Conservation (phyloP, 345 rosid species). For the Linum trigynum region DNA sequence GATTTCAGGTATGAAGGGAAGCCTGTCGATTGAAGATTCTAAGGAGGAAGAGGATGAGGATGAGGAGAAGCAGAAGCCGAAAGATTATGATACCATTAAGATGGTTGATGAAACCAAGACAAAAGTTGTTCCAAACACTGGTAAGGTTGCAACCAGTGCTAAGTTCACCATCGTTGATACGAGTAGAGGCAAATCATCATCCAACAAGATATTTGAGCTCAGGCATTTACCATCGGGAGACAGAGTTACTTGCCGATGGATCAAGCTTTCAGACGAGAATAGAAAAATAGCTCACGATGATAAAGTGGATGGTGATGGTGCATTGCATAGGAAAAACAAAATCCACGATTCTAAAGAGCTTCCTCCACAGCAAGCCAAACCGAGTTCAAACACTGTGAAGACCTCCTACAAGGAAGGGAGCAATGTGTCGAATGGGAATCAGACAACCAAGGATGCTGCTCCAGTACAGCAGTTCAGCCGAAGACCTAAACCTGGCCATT, state of each 20-base stretch:
- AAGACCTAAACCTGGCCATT: constrained; percentile 28
- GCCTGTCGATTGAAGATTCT: constrained; percentile 16
- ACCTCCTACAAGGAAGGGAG: constrained; percentile 17
- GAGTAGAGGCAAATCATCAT: constrained; percentile 28
- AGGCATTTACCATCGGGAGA: constrained; percentile 30
- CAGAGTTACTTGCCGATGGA: constrained; percentile 17
- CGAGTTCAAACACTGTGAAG: constrained; percentile 17
- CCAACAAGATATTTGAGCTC: constrained; percentile 26
- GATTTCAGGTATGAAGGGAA: constrained; percentile 22
- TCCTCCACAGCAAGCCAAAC: constrained; percentile 17
- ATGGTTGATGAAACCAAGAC: constrained; percentile 23
- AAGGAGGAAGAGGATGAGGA: constrained; percentile 8
- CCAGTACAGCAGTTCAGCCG: constrained; percentile 37
- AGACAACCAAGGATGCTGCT: constrained; percentile 20
- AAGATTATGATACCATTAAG: constrained; percentile 18
- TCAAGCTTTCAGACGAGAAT: constrained; percentile 11
- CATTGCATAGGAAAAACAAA: constrained; percentile 2
- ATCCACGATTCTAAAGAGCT: neutral
- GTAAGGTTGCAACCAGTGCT: constrained; percentile 11
- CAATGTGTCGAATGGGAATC: constrained; percentile 17
- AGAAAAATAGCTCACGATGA: constrained; percentile 11
- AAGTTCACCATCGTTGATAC: constrained; percentile 51
- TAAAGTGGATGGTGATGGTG: constrained; percentile 13
- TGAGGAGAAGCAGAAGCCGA: neutral
- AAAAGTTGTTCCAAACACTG: neutral